These are phyloP conservation scores for Craterostigma plantagineum DNA, from an alignment of 257 asterid species.

Conservation along the genomic window DNA sequence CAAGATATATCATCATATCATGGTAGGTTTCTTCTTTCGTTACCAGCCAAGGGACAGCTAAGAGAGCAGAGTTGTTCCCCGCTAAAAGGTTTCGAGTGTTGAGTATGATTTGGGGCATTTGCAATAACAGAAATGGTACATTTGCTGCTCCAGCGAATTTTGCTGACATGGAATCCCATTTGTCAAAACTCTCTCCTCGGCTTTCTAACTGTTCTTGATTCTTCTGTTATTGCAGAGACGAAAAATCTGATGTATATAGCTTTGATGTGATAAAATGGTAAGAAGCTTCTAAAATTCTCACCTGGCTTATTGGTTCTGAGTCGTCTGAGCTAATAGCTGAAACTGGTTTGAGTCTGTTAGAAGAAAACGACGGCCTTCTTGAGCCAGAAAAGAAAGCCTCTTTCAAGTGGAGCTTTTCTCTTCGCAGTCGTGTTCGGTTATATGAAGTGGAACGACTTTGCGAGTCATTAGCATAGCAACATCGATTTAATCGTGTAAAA, in stretches of 20 bases:
- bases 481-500: too few species aligned
- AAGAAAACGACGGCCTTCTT: constrained; percentile 6
- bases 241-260: constrained; percentile 2
- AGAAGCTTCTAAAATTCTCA: constrained; percentile 10
- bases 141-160: constrained; percentile 92
- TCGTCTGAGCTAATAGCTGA: constrained; percentile 30
- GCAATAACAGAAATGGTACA: constrained; percentile 75
- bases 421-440: too few species aligned
- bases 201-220: constrained; percentile 20
- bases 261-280: too few species aligned
- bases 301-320: constrained; percentile 33
- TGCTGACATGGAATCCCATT: constrained; percentile 84
- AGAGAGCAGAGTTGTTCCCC: constrained; percentile 60
- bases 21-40: too few species aligned
- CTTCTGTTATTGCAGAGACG: too few species aligned
- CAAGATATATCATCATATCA: too few species aligned
- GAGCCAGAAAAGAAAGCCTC: too few species aligned
- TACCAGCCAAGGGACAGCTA: constrained; percentile 99
- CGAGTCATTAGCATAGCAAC: too few species aligned
- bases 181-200: constrained; percentile 24
- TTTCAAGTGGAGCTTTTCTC: too few species aligned
- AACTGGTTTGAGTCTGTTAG: constrained; percentile 20
- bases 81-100: constrained; percentile 78
- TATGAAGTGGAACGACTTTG: too few species aligned
- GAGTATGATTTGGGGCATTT: constrained; percentile 87